These are phyloP conservation scores for Metarhizium robertsii DNA, from an alignment of 2,329 filamentous ascomycete species.

Conservation along the genomic window DNA sequence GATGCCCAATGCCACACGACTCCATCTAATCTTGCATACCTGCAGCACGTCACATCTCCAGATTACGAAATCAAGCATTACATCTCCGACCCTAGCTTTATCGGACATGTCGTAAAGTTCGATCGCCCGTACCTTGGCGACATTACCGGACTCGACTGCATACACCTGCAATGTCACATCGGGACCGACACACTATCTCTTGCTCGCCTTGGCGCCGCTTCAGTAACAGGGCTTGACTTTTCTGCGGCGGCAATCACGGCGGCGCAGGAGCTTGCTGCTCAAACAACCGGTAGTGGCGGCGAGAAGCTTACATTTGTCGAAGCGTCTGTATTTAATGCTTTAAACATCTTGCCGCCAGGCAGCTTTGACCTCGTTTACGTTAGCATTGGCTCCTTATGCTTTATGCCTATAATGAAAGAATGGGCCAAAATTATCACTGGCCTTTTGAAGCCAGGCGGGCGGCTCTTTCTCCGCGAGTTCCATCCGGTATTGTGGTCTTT, in stretches of 20 bases:
- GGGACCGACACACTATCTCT: conserved; percentile 10
- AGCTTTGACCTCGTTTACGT: conserved; percentile 10
- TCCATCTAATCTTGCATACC: background rate
- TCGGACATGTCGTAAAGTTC: background rate
- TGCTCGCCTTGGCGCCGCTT: conserved; percentile 4
- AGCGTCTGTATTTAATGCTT: conserved; percentile 7
- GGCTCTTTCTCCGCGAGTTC: conserved; percentile 9
- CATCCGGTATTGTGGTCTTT: conserved; percentile 9
- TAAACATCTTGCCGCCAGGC: background rate
- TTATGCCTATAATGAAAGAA: conserved; percentile 5
- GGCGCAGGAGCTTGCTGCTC: background rate
- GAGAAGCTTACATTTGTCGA: no score
- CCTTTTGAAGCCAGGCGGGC: conserved; percentile 7
- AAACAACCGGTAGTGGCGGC: no score
- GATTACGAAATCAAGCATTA: conserved; percentile 8
- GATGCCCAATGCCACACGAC: background rate
- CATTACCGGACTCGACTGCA: conserved; percentile 6
- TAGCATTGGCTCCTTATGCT: conserved; percentile 10
- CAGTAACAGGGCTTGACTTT: conserved; percentile 11
- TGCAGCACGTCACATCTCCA: conserved; percentile 7
- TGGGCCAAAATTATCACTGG: conserved; percentile 8
- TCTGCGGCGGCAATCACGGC: conserved; percentile 6
- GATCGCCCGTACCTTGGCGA: conserved; percentile 6
- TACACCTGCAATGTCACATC: conserved; percentile 12
- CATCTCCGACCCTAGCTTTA: conserved; percentile 2